Percentiles rank a stretch among this genome's conserved stretches.
Evolutionary conservation across 148 eudicot species (phyloP).

Genomic region (Rhododendron vialii): DNA sequence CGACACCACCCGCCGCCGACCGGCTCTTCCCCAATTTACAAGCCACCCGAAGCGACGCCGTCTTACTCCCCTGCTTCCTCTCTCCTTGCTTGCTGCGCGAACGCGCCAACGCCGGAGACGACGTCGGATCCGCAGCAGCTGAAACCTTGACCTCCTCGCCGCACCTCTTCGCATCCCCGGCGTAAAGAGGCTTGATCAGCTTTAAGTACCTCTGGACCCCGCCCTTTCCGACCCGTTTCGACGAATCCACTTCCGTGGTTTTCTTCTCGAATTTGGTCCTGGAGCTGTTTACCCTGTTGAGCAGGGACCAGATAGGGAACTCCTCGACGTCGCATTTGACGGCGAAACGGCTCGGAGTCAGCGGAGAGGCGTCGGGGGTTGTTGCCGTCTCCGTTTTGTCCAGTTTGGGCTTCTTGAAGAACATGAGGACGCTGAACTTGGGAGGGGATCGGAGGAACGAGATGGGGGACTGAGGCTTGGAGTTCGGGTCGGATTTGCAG

Average conservation of each 20-base stretch:
- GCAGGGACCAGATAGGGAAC: not conserved
- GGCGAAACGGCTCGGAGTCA: not conserved
- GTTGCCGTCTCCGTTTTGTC: not conserved
- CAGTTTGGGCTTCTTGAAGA: not conserved
- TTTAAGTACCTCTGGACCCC: constrained; percentile 41
- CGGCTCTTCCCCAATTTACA: constrained; percentile 42
- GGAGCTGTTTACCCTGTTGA: not conserved
- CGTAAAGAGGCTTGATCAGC: constrained; percentile 38
- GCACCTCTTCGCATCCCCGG: constrained; percentile 23
- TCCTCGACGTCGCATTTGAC: not conserved
- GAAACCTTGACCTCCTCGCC: constrained; percentile 7
- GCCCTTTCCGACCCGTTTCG: constrained; percentile 7
- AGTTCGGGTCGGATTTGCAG: not conserved
- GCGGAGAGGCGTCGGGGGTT: not conserved
- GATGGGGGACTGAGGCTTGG: not conserved
- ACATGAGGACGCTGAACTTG: not conserved
- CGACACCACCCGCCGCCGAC: constrained; percentile 26
- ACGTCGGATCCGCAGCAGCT: constrained; percentile 2
- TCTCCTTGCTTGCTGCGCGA: constrained; percentile 15
- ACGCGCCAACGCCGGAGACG: constrained; percentile 18
- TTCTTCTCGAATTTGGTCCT: not conserved
- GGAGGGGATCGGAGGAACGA: not conserved
- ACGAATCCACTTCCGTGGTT: not conserved
- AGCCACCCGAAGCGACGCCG: constrained; percentile 26
- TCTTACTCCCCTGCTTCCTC: constrained; percentile 11